A percentile compares a stretch with the other conserved stretches of the same genome.
These are phyloP conservation scores for Russula abietina DNA, from an alignment of 768 basidiomycete genomes.

Conservation along the genomic window DNA sequence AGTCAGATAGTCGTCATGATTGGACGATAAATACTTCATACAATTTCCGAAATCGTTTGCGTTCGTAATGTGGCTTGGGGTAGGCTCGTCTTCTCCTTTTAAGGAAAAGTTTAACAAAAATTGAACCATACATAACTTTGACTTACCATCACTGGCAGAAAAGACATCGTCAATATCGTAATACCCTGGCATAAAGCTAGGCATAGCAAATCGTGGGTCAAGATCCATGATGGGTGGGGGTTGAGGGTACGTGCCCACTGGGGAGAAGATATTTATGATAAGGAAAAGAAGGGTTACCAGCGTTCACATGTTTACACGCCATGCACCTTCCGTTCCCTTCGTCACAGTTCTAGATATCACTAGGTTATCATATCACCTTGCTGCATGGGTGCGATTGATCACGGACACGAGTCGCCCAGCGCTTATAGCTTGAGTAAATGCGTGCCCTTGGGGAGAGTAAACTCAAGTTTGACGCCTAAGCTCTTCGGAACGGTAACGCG, in stretches of 20 bases:
- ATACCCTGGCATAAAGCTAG: neutral
- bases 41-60: neutral
- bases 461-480: constrained; percentile 82
- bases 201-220: neutral
- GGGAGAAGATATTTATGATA: neutral
- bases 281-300: neutral
- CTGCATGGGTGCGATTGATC: neutral
- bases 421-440: constrained; percentile 71
- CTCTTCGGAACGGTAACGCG: constrained; percentile 73
- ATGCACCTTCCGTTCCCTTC: neutral
- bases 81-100: neutral
- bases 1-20: neutral
- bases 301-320: neutral
- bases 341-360: neutral
- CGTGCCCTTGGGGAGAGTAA: constrained; percentile 77
- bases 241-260: neutral
- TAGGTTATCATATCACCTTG: neutral
- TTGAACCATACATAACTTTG: neutral
- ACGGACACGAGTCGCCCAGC: neutral
- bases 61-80: neutral
- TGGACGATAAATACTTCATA: neutral
- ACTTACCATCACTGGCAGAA: neutral
- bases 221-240: neutral
- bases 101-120: neutral
- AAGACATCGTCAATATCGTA: neutral